These are phyloP conservation scores for Pseudogymnoascus sp. DNA, from an alignment of 2,329 filamentous ascomycete species.

Conservation along the genomic window DNA sequence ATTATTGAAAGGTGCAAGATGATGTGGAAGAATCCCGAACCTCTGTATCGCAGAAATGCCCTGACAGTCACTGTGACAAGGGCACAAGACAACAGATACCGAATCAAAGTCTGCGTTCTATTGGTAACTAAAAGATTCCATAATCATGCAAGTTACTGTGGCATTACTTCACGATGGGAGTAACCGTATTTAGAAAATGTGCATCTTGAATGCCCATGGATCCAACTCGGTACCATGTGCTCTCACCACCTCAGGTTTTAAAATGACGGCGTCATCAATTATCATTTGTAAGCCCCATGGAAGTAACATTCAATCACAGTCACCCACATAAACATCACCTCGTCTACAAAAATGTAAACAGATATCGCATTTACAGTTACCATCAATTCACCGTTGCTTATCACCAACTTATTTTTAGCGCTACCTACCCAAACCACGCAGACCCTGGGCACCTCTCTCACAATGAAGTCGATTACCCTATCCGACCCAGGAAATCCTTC, in stretches of 20 bases:
- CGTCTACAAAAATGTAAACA: background rate
- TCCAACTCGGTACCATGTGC: background rate
- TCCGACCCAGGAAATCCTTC: constrained; percentile 14
- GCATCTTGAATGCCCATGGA: background rate
- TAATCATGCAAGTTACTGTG: background rate
- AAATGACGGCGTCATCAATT: background rate
- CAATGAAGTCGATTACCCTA: constrained; percentile 33
- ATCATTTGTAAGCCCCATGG: too few species aligned
- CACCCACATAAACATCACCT: background rate
- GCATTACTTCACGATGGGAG: too few species aligned
- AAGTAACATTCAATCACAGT: too few species aligned
- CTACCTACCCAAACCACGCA: background rate
- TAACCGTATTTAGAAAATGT: background rate
- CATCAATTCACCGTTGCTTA: background rate
- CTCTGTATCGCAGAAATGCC: background rate
- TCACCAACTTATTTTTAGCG: background rate
- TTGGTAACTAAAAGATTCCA: background rate
- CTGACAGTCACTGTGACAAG: background rate
- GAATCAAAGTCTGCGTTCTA: background rate
- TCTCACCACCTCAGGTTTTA: background rate
- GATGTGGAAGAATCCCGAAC: background rate
- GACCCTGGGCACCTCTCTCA: background rate
- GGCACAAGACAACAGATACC: background rate
- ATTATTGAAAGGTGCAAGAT: background rate
- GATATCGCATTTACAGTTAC: background rate